Base-by-base conservation (phyloP, 768 basidiomycete species). In the Amanita pallidorosea region DNA sequence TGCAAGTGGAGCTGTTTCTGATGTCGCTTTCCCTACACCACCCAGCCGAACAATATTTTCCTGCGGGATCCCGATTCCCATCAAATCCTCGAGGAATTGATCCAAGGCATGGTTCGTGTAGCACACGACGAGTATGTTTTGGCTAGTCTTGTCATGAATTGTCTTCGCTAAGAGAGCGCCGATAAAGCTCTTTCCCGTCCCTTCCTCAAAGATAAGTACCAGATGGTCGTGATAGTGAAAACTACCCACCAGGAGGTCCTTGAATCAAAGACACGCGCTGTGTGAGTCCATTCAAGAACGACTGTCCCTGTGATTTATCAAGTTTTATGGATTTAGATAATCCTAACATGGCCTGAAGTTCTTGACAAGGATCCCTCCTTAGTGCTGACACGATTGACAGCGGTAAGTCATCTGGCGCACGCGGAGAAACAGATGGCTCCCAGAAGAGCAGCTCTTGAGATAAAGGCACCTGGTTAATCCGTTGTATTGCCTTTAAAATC, bases 51-150 rank as follows among this genome's bases (percentile, higher is more conserved):
- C 75, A 47, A 87, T 76, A 27, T 61, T 67, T 0, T 40, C 8
- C 0, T 54, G 38, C 1, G 76, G 72, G 3, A 87, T 83, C 0
- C 80, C 82, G 27, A 80, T 79, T 17, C 71, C 68, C 2, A 85
- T 58, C 2, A 87, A 71, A 48, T 80, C 77, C 20, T 77, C 75
- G 4, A 87, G 68, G 49, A 87, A 81, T 46, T 84, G 78, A 54
- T 86, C 84, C 0, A 87, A 72, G 0, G 85, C 84, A 41, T 87
- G 85, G 52, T 87, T 87, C 1, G 84, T 87, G 54, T 77, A 85
- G 55, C 83, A 85, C 15, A 83, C 79, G 1, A 85, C 81, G 4
- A 86, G 73, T 20, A 87, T 83, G 0, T 60, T 77, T 46, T 70
- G 66, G 0, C 56, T 15, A 0, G 75, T 75, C 48, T 63, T 62